A percentile compares a stretch with the other conserved stretches of the same genome.
phyloP scores from a whole-genome alignment of 805 yeast species.

The Cyberlindnera xylosilytica region DNA sequence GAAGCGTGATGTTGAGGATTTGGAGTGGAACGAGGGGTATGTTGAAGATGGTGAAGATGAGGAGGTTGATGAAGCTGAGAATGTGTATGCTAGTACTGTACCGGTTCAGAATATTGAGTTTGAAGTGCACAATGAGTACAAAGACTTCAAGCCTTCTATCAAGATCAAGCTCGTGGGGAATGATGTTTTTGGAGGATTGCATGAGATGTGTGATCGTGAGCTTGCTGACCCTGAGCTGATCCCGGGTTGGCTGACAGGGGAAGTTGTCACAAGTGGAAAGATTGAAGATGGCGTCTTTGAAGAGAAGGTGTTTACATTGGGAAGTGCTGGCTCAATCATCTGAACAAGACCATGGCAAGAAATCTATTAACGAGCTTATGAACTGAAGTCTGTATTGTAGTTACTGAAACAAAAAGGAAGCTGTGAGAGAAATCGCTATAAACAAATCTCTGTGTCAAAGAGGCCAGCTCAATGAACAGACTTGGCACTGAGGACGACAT shows the following conservation, averaged over 20 bases:
- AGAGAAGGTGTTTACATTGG: not conserved
- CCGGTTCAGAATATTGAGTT: constrained; percentile 57
- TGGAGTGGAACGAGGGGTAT: constrained; percentile 11
- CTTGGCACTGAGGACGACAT: too few relatives aligned
- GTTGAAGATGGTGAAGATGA: constrained; percentile 17
- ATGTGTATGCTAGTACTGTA: constrained; percentile 48
- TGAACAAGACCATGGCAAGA: too few relatives aligned
- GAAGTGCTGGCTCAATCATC: not conserved
- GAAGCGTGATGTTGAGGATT: constrained; percentile 17
- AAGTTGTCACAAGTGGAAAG: constrained; percentile 56
- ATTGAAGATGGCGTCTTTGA: constrained; percentile 35
- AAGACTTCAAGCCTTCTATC: constrained; percentile 21
- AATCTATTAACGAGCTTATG: too few relatives aligned
- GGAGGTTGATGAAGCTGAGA: constrained; percentile 23
- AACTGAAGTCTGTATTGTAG: too few relatives aligned
- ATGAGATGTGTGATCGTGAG: constrained; percentile 54
- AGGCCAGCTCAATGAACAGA: too few relatives aligned
- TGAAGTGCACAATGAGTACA: constrained; percentile 33
- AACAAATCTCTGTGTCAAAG: too few relatives aligned
- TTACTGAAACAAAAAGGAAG: too few relatives aligned
- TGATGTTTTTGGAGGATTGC: constrained; percentile 78
- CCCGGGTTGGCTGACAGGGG: constrained; percentile 81
- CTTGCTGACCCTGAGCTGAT: constrained; percentile 49
- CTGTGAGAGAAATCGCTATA: too few relatives aligned
- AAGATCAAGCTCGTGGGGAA: constrained; percentile 48